Base-by-base conservation (phyloP, 2,329 filamentous ascomycete genomes). In the Verticillium albo-atrum region DNA sequence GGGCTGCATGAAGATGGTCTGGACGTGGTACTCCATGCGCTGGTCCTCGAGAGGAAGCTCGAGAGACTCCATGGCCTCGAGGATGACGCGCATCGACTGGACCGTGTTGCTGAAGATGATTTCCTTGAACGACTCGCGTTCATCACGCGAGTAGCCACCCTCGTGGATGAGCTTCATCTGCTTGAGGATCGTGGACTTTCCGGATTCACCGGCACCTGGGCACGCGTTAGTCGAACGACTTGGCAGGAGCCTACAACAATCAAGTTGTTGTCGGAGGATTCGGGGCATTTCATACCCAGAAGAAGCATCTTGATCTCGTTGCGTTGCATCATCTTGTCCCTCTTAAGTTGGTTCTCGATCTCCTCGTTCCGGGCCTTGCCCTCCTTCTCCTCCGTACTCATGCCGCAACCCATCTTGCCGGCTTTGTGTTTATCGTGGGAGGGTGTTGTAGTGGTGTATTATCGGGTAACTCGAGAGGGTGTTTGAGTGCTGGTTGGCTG, bases 231-330 rank as follows among this genome's bases (percentile, higher is more conserved):
- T 12, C 9, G 3, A 12, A 23, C n/a, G n/a, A n/a, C n/a, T n/a
- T 25, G 42, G n/a, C 10, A 28, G 27, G 9, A 14, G 34, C 28
- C 12, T 5, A 27, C 28, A 12, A 9, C 17, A 26, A 28, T 6
- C 32, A 25, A 35, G 20, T 28, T 14, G 17, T 20, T 54, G 14
- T 7, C 20, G 14, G n/a, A 47, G 14, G 30, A 37, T 6, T 37
- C 6, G 34, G 5, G 3, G 34, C 34, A 10, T 23, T 58, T 57
- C 66, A 62, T 86, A 97, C 95, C 95, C 71, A 99, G 89, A 71
- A 99, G 86, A 70, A 99, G 84, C 95, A 99, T 98, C 87, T 99
- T 99, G 83, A 99, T 99, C 81, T 99, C 95, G 70, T 99, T 99
- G 71, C 94, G 89, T 82, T 97, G 93, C 84, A 96, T 90, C 91